Evolutionary conservation across 768 basidiomycete genomes (phyloP), one percentile per base, ranked within the genome.

Genomic region (Pleurotus eryngii): DNA sequence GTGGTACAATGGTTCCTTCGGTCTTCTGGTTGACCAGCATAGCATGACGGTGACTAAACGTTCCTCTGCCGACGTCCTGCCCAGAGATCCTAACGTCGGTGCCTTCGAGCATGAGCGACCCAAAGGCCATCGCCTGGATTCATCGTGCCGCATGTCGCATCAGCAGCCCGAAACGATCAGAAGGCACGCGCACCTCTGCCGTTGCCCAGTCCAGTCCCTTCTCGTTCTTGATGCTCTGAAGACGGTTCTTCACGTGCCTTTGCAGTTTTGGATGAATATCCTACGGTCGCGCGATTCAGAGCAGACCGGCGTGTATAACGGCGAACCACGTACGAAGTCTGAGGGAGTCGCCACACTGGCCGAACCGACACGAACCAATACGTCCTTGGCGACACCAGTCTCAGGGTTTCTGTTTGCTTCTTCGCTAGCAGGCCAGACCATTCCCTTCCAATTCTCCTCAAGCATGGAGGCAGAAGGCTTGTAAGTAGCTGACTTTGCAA

Each of bases 11-110:
- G 11, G 92, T 89, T 0, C 79, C 76, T 63, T 96, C 94, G 0
- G 86, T 88, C 66, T 81, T 81, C 70, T 96, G 95, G 66, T 97
- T 85, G 1, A 96, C 91, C 17, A 95, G 73, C 92, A 96, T 95
- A 0, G 93, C 93, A 70, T 96, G 95, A 5, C 60, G 76, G 51
- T 92, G 90, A 61, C 89, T 92, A 71, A 95, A 93, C 9, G 92
- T 95, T 2, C 95, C 94, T 39, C 94, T 70, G 0, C 94, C 95
- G 0, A 95, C 92, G 66, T 96, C 95, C 69, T 97, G 95, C 5
- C 95, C 95, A 1, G 92, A 94, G 30, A 97, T 91, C 14, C 94
- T 83, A 7, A 97, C 80, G 65, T 95, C 89, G 60, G 77, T 84
- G 1, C 92, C 92, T 53, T 92, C 88, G 2, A 83, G 72, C 85